phyloP scores from a whole-genome alignment of 495 filamentous ascomycete genomes.

The Venustampulla echinocandica region DNA sequence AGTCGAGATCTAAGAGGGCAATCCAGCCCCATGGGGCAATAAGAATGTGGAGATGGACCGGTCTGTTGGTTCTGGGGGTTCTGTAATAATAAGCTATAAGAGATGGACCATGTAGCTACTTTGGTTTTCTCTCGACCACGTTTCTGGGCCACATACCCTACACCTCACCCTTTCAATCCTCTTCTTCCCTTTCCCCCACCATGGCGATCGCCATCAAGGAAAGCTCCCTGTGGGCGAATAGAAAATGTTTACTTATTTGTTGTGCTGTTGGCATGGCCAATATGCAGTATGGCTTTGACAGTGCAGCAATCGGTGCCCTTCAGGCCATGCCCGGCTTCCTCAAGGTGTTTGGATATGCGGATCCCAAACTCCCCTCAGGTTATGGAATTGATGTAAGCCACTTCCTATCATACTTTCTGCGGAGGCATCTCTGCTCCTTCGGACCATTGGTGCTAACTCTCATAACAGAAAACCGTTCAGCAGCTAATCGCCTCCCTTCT shows the following conservation, averaged over 20 bases:
- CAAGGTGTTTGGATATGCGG: constrained; percentile 36
- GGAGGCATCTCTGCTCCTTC: constrained; percentile 18
- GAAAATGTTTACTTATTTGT: constrained; percentile 28
- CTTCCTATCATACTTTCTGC: constrained; percentile 29
- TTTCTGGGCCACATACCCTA: too few relatives aligned
- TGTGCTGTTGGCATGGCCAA: constrained; percentile 29
- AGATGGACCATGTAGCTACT: too few relatives aligned
- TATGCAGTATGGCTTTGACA: constrained; percentile 38
- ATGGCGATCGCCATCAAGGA: too few relatives aligned
- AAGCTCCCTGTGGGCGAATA: constrained; percentile 22
- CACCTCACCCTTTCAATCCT: too few relatives aligned
- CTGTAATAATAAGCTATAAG: too few relatives aligned
- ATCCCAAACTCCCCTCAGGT: too few relatives aligned
- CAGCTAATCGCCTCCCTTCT: constrained; percentile 34
- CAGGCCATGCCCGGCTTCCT: constrained; percentile 41
- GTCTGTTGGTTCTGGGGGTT: too few relatives aligned
- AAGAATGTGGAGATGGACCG: too few relatives aligned
- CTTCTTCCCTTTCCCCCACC: too few relatives aligned
- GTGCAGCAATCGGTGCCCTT: constrained; percentile 31
- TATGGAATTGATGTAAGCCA: constrained; percentile 20
- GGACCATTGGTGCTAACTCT: constrained; percentile 25
- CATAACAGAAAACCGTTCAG: constrained; percentile 33
- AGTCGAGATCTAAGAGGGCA: too few relatives aligned
- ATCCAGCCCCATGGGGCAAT: too few relatives aligned
- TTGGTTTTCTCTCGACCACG: too few relatives aligned